Base-by-base conservation (phyloP, 352 stramenopile genomes). In the Phytophthora nicotianae region DNA sequence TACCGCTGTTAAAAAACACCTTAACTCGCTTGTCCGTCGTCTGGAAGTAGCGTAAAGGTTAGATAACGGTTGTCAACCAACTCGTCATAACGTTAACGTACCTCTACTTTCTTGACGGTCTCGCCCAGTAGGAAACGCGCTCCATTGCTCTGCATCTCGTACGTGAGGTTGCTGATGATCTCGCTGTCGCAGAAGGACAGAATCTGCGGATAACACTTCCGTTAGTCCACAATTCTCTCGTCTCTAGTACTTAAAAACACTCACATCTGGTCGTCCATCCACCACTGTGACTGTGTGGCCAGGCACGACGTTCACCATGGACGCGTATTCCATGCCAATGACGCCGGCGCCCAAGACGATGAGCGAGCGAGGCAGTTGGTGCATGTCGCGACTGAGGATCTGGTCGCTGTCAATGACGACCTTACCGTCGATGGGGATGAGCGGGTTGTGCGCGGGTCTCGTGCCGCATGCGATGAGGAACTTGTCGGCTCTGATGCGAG, bases 291-390 rank as follows among this genome's bases (percentile, higher is more conserved):
- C 89, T 27, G 79, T 86, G 42, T 91, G 90, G 3, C 89, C 89
- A 8, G 86, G 88, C 17, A 97, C 68, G 32, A 97, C 84, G 58
- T 93, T 96, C 23, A 97, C 71, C 88, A 97, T 97, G 42, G 82
- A 93, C 16, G 89, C 89, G 72, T 97, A 97, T 68, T 97, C 89
- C 75, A 97, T 97, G 61, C 89, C 89, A 33, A 97, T 95, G 43
- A 97, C 89, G 7, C 89, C 89, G 3, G 89, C 89, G 24, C 89
- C 89, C 10, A 93, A 69, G 20, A 95, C 86, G 41, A 95, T 91
- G 42, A 91, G 79, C 54, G 80, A 90, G 53, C 81, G 81, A 19
- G 86, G 86, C 35, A 93, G 58, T 29, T 86, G 68, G 40, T 77
- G 70, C 60, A 91, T 91, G 61, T 83, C 60, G 21, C 78, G 76